Evolutionary conservation across 176 grass and related monocot species (phyloP).

Genomic region (Eremochloa ophiuroides): DNA sequence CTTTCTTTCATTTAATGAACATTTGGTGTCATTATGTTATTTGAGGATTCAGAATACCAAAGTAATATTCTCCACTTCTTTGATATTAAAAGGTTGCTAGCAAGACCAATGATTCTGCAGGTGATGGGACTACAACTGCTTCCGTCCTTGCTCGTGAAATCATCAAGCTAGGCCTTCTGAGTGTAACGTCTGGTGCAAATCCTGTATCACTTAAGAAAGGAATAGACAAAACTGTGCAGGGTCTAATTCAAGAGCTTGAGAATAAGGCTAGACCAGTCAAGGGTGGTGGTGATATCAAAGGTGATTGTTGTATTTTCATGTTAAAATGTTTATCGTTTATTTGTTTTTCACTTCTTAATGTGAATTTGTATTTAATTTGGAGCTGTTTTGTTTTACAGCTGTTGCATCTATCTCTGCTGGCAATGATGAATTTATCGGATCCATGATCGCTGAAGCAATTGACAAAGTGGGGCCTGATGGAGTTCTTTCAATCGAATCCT

Average conservation of each 20-base stretch:
- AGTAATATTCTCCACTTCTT: background rate
- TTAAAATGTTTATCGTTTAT: background rate
- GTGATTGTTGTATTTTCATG: constrained; percentile 31
- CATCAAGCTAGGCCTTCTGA: constrained; percentile 80
- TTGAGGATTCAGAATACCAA: background rate
- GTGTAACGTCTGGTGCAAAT: constrained; percentile 85
- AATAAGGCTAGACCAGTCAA: constrained; percentile 76
- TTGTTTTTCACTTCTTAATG: background rate
- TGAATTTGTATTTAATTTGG: constrained; percentile 21
- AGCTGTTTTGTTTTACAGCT: constrained; percentile 44
- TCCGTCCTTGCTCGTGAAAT: constrained; percentile 85
- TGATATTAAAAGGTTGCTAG: constrained; percentile 67
- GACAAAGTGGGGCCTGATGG: constrained; percentile 93
- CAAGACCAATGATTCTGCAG: constrained; percentile 93
- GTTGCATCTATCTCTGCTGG: constrained; percentile 84
- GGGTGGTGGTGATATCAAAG: constrained; percentile 75
- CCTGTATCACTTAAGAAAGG: constrained; percentile 88
- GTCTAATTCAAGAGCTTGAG: constrained; percentile 72
- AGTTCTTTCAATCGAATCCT: constrained; percentile 89
- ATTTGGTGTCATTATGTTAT: background rate
- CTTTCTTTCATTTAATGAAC: background rate
- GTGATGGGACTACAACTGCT: constrained; percentile 89
- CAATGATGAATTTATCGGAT: constrained; percentile 79
- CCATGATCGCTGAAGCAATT: constrained; percentile 91
- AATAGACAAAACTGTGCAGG: constrained; percentile 87